Base-by-base conservation (phyloP, 2,329 filamentous ascomycete genomes). In the Paecilomyces dactylethromorphus region DNA sequence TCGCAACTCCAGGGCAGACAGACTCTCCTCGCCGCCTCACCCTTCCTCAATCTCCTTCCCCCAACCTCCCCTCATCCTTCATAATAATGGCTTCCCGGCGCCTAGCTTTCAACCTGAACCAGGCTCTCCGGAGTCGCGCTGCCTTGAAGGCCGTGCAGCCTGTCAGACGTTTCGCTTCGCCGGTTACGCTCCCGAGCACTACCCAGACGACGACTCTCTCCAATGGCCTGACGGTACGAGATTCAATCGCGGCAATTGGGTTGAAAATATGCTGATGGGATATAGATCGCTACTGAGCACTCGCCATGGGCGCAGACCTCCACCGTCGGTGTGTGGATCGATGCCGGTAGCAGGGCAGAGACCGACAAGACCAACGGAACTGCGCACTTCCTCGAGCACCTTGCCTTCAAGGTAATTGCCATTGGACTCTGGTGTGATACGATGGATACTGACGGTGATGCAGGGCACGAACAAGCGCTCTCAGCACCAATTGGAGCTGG, bases 291-390 rank as follows among this genome's bases (percentile, higher is more conserved):
- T 68, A 96, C 94, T 70, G 93, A 99, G 79, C 90, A 97, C 83
- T 97, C 92, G 65, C 94, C 93, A 71, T 97, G 92, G 85, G 93
- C 93, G 73, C 92, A 97, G 84, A 97, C 94, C 63, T 96, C 92
- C 72, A 97, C 93, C 58, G 92, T 97, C 72, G 94, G 94, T 77
- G 91, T 99, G 67, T 99, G 94, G 92, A 99, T 99, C 78, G 95
- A 99, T 81, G 93, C 95, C 77, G 94, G 94, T 76, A 97, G 92
- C 79, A 87, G 94, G 79, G 92, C 94, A 78, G 94, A 99, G 85
- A 99, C 94, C 70, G 88, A 94, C 81, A 92, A 92, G 86, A 97
- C 91, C 75, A 99, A 97, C 83, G 94, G 94, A 80, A 99, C 94
- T 71, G 94, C 94, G 74, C 94, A 99, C 83, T 99, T 99, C 85